phyloP scores from a whole-genome alignment of 2,329 filamentous ascomycete species.

The Niveomyces coronatus region DNA sequence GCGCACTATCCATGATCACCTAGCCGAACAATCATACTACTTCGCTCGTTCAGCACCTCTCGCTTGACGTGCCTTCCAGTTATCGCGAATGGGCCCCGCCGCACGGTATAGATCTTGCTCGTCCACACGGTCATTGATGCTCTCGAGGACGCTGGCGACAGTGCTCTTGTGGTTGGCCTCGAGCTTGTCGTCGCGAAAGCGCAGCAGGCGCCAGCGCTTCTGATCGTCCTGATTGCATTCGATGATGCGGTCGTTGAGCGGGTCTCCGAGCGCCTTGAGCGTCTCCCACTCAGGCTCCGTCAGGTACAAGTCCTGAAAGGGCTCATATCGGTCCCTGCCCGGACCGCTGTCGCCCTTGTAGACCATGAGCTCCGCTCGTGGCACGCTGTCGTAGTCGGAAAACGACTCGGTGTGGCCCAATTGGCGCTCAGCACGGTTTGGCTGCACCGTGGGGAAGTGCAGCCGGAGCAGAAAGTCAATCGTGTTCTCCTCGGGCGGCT shows the following conservation, averaged over 20 bases:
- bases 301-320: conserved; percentile 58
- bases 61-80: conserved; percentile 60
- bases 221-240: conserved; percentile 76
- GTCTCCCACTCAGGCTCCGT: conserved; percentile 72
- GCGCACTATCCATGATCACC: not conserved
- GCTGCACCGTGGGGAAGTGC: conserved; percentile 61
- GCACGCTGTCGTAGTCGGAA: conserved; percentile 70
- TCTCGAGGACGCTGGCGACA: conserved; percentile 77
- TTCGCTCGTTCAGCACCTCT: conserved; percentile 18
- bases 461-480: conserved; percentile 82
- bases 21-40: too few relatives aligned
- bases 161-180: conserved; percentile 84
- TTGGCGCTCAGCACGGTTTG: conserved; percentile 55
- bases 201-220: conserved; percentile 73
- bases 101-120: conserved; percentile 67
- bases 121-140: conserved; percentile 76
- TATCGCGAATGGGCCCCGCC: conserved; percentile 61
- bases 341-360: conserved; percentile 48
- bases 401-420: conserved; percentile 54
- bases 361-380: conserved; percentile 62
- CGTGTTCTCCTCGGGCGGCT: conserved; percentile 88
- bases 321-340: conserved; percentile 49
- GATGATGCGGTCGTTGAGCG: conserved; percentile 77
- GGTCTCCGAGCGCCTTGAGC: conserved; percentile 62
- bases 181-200: conserved; percentile 85